Base-by-base conservation (phyloP, 495 filamentous ascomycete species). In the Jackrogersella minutella region DNA sequence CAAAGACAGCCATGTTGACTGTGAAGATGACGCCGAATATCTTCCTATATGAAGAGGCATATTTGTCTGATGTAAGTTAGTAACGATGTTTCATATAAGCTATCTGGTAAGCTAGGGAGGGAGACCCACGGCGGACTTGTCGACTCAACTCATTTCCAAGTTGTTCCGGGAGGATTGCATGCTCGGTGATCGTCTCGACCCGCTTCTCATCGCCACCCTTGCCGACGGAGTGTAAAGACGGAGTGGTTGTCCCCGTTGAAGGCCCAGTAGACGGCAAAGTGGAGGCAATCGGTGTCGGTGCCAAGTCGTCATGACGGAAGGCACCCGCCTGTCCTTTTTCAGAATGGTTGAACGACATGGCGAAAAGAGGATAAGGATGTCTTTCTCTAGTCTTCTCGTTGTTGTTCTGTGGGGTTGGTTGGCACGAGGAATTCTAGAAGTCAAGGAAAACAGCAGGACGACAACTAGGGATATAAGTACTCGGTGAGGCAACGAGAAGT, bases 11-110 rank as follows among this genome's bases (percentile, higher is more conserved):
- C 1, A 69, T 39, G 50, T 74, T 74, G 17, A 60, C 40, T 9
- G 72, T 63, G 10, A 74, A 74, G 58, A 74, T 74, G 9, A 43
- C 44, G 6, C 62, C 69, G 17, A 74, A 74, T 52, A 74, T 62
- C 22, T 74, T 74, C 40, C 72, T 52, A 24, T 74, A 74, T 6
- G 69, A 70, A 26, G 72, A 74, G 44, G 72, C 72, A 47, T 74
- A 74, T 63, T 72, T 72, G 56, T 74, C 72, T 74, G 11, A 4
- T 30, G 22, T 24, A 17, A 9, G 10, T 74, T 58, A 74, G 72
- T 36, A 19, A 3, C 13, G 10, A n/a, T 10, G 43, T 37, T 30
- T 47, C 34, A 28, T 10, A 36, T 24, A 52, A 5, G 33, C 8
- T 36, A 36, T 11, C 4, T 31, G 11, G 8, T 16, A 41, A 1